A percentile compares a stretch with the other conserved stretches of the same genome.
These are phyloP conservation scores for Colletotrichum sp. DNA, from an alignment of 2,329 filamentous ascomycete species.

Conservation along the genomic window DNA sequence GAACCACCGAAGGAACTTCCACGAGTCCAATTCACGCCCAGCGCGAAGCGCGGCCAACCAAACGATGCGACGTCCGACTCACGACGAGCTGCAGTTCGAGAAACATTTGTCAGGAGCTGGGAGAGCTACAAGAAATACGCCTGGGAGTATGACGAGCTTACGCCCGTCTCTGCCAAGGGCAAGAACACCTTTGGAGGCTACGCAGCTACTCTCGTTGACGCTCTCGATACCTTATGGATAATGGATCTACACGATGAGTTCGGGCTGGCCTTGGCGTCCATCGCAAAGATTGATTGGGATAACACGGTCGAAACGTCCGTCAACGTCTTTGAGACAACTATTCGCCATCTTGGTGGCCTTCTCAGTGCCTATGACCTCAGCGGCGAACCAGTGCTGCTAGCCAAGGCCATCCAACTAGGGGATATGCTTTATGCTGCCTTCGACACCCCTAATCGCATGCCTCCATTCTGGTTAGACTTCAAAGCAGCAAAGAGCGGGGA, in stretches of 20 bases:
- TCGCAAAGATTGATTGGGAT: slow-evolving; percentile 56
- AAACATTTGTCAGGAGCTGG: slow-evolving; percentile 43
- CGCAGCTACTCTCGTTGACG: slow-evolving; percentile 50
- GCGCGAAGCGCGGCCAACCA: not conserved
- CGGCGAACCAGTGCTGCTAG: slow-evolving; percentile 56
- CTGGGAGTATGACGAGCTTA: slow-evolving; percentile 52
- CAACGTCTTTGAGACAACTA: slow-evolving; percentile 75
- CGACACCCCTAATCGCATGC: slow-evolving; percentile 72
- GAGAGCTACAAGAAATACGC: slow-evolving; percentile 48
- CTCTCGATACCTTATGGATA: slow-evolving; percentile 58
- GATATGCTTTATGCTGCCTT: slow-evolving; percentile 70
- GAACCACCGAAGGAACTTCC: slow-evolving; percentile 2
- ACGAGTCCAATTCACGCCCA: slow-evolving; percentile 15
- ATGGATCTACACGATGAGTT: slow-evolving; percentile 58
- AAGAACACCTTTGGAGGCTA: slow-evolving; percentile 51
- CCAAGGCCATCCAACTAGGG: slow-evolving; percentile 67
- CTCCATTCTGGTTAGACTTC: slow-evolving; percentile 34
- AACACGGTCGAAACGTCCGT: slow-evolving; percentile 42
- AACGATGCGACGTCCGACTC: slow-evolving; percentile 17
- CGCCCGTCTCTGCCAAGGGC: slow-evolving; percentile 41
- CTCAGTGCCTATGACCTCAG: slow-evolving; percentile 73
- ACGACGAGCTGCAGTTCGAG: slow-evolving; percentile 31
- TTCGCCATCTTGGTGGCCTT: slow-evolving; percentile 73
- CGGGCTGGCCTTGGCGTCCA: slow-evolving; percentile 45
- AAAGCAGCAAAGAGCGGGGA: not conserved